Evolutionary conservation across 345 rosid species (phyloP).

Genomic region (Abelmoschus esculentus): DNA sequence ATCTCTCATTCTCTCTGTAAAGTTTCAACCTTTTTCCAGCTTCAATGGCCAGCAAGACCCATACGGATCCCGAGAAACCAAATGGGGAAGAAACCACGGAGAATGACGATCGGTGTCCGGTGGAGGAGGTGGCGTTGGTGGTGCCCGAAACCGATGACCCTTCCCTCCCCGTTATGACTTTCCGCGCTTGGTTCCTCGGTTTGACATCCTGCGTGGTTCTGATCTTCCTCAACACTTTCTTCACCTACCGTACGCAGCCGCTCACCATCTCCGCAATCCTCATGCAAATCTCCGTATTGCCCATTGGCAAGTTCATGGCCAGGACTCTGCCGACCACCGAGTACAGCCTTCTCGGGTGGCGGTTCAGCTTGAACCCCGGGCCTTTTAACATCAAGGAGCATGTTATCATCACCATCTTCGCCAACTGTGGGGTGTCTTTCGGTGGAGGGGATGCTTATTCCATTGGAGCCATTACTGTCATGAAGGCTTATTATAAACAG

Average conservation of each 20-base stretch:
- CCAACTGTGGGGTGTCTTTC: slow-evolving; percentile 79
- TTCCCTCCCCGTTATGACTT: slow-evolving; percentile 83
- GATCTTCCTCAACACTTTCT: slow-evolving; percentile 97
- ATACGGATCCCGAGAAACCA: slow-evolving; percentile 33
- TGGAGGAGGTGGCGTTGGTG: slow-evolving; percentile 89
- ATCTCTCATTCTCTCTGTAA: too few species aligned
- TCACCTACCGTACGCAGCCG: slow-evolving; percentile 97
- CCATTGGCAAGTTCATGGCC: slow-evolving; percentile 95
- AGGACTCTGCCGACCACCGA: slow-evolving; percentile 47
- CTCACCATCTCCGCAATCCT: slow-evolving; percentile 90
- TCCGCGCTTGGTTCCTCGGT: slow-evolving; percentile 91
- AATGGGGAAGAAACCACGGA: slow-evolving; percentile 3
- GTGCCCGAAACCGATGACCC: slow-evolving; percentile 99
- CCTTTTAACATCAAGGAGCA: slow-evolving; percentile 97
- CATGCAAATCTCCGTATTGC: slow-evolving; percentile 87
- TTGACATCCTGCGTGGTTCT: slow-evolving; percentile 53
- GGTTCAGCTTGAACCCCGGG: slow-evolving; percentile 77
- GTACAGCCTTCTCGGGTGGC: slow-evolving; percentile 39
- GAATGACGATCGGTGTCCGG: slow-evolving; percentile 44
- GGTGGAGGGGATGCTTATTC: slow-evolving; percentile 99
- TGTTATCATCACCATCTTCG: slow-evolving; percentile 91
- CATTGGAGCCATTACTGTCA: slow-evolving; percentile 91
- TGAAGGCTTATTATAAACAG: slow-evolving; percentile 94
- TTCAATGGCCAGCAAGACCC: slow-evolving; percentile 26
- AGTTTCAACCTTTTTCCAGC: background rate